Evolutionary conservation across 2,329 filamentous ascomycete genomes (phyloP), one percentile per base, ranked within the genome.

Genomic region (Bipolaris victoriae): DNA sequence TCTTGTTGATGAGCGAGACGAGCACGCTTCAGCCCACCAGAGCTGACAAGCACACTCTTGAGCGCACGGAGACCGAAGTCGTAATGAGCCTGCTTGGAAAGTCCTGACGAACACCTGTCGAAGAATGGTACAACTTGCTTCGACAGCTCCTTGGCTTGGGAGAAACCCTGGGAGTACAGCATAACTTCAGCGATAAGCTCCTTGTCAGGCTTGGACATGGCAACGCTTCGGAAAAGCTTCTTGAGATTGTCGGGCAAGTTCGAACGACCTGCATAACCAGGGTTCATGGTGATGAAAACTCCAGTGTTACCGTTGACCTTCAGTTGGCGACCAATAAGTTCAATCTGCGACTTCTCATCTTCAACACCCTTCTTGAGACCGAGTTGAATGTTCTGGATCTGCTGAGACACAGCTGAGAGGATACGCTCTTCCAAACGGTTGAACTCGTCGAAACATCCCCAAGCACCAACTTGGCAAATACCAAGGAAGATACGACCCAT

Each of bases 241-340:
- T 99, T 99, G 81, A 99, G 79, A 76, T 99, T 99, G 80, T 99
- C 95, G 2, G 95, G 95, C 71, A 99, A 81, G 78, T 99, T 99
- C 48, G 95, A 99, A 78, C 95, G 91, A 55, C 95, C 95, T 51
- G 95, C 95, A 79, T 99, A 99, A 50, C 95, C 95, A 76, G 95
- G 95, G 77, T 99, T 99, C 96, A 99, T 99, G 37, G 95, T 99
- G 76, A 99, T 99, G 82, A 99, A 99, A 75, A 99, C 95, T 68
- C 95, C 95, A 49, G 96, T 98, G 74, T 97, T 96, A 60, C 85
- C 84, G 71, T 97, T 96, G 65, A 99, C 95, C 62, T 84, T 87
- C 46, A 99, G 84, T 67, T 96, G 92, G 53, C 95, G 90, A 47
- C 94, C 94, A 52, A 98, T 90, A 18, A 99, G 83, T 76, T 99